A percentile compares a stretch with the other conserved stretches of the same genome.
Conservation (phyloP, 75 land plant species). For the Chamaecyparis obtusa region DNA sequence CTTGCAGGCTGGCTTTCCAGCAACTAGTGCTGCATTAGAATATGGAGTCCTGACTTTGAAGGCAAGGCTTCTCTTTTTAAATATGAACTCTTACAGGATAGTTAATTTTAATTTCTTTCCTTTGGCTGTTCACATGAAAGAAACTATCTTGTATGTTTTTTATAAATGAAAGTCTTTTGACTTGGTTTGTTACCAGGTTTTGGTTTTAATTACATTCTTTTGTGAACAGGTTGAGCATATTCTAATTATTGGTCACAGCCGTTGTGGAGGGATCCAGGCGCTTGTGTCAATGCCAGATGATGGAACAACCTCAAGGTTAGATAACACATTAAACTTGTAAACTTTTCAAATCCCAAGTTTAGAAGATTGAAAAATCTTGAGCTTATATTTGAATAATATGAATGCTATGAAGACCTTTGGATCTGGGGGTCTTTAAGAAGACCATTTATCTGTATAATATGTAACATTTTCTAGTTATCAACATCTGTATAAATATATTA, state of each 20-base stretch:
- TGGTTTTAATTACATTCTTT: neutral
- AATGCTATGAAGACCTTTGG: neutral
- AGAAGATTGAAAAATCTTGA: slow-evolving; percentile 46
- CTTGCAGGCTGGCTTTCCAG: slow-evolving; percentile 43
- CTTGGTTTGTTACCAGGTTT: neutral
- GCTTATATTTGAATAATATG: neutral
- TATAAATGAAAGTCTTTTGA: neutral
- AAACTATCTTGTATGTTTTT: neutral
- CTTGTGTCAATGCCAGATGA: slow-evolving; percentile 70
- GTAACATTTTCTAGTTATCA: no score
- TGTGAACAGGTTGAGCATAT: slow-evolving; percentile 69
- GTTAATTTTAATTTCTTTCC: neutral
- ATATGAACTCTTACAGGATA: neutral
- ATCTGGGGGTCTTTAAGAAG: neutral
- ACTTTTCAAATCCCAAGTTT: neutral
- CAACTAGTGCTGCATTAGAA: slow-evolving; percentile 77
- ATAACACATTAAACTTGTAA: neutral
- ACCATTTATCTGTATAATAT: neutral
- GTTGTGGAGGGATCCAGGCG: slow-evolving; percentile 86
- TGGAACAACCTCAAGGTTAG: slow-evolving; percentile 33
- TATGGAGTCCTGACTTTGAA: slow-evolving; percentile 66
- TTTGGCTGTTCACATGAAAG: neutral
- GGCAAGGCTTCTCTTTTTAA: slow-evolving; percentile 24
- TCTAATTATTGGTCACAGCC: slow-evolving; percentile 80
- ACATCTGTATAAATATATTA: no score